Base-by-base conservation (phyloP, 2,329 filamentous ascomycete genomes). In the Talaromyces atroroseus region DNA sequence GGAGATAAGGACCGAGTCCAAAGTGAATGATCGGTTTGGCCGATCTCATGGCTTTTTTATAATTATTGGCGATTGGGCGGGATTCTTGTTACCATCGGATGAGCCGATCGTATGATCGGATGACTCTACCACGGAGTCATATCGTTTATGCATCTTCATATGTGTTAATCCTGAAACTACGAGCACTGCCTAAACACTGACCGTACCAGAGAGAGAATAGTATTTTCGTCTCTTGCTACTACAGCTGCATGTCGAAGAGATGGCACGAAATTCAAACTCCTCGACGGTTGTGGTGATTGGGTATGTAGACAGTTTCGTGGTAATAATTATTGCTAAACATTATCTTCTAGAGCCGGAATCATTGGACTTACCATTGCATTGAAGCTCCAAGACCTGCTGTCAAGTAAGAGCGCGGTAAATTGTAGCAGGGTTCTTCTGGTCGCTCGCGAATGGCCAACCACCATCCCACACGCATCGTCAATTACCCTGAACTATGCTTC, bases 401-500 rank as follows among this genome's bases (percentile, higher is more conserved):
- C 21, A 23, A 29, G 18, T 10, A 14, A 36, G 3, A 18, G 36
- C n/a, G 16, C 10, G 10, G 23, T 1, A 29, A 59, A 49, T n/a
- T 61, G 45, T 14, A 70, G 64, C 64, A 67, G 57, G 32, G 66
- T 77, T 53, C 64, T 73, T 11, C 65, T 78, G 16, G 61, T 76
- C 47, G 76, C 34, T 64, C 69, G 21, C 20, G 36, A 49, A 21
- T 34, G 34, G 29, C 52, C 52, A 23, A 23, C 26, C 23, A 49
- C 20, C 12, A 36, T 48, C 14, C 23, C 47, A 16, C 5, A 49
- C 29, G 21, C 26, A 32, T 49, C 14, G 14, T 23, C 45, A 70
- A 76, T 46, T 70, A 76, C 52, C 74, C 74, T 20, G 64, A 71
- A 76, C 64, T 79, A 78, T 62, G 69, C 76, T 42, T 77, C 74